phyloP scores from a whole-genome alignment of 2,329 filamentous ascomycete species.

The Fusarium albosuccineum region DNA sequence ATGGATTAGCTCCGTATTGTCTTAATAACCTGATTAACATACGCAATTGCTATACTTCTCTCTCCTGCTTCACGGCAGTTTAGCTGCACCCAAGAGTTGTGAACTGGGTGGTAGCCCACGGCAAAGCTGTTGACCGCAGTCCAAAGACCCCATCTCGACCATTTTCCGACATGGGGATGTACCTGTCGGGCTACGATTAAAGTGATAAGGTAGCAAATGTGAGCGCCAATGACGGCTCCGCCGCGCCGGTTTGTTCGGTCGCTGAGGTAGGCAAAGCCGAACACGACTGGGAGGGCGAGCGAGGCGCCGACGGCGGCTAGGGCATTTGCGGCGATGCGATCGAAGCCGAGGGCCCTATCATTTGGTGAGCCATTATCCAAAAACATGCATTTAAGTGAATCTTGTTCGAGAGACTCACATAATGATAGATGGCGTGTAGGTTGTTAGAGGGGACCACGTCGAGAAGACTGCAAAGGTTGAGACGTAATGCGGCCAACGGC shows the following conservation, averaged over 20 bases:
- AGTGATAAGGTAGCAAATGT: slow-evolving; percentile 59
- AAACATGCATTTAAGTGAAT: neutral
- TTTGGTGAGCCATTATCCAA: neutral
- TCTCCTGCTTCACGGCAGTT: slow-evolving; percentile 61
- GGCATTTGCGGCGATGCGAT: slow-evolving; percentile 60
- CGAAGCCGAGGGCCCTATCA: slow-evolving; percentile 50
- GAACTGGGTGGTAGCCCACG: slow-evolving; percentile 64
- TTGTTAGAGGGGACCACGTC: slow-evolving; percentile 65
- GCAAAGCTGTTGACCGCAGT: slow-evolving; percentile 62
- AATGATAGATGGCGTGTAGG: slow-evolving; percentile 63
- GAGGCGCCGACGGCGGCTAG: slow-evolving; percentile 59
- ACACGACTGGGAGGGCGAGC: slow-evolving; percentile 61
- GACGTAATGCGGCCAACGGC: slow-evolving; percentile 63
- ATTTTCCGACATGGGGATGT: slow-evolving; percentile 51
- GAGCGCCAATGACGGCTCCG: slow-evolving; percentile 57
- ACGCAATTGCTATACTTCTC: slow-evolving; percentile 58
- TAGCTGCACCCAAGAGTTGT: slow-evolving; percentile 65
- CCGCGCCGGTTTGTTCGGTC: slow-evolving; percentile 61
- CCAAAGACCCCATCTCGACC: slow-evolving; percentile 50
- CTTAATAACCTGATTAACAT: neutral
- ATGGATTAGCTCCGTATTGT: slow-evolving; percentile 49
- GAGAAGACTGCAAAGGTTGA: slow-evolving; percentile 65
- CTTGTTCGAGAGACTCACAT: slow-evolving; percentile 43
- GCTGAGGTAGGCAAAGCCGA: slow-evolving; percentile 62
- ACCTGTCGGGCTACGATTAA: slow-evolving; percentile 57